Percentiles rank a stretch among this genome's conserved stretches.
These are phyloP conservation scores for Aspergillus pseudotamarii DNA, from an alignment of 2,329 filamentous ascomycete species.

Conservation along the genomic window DNA sequence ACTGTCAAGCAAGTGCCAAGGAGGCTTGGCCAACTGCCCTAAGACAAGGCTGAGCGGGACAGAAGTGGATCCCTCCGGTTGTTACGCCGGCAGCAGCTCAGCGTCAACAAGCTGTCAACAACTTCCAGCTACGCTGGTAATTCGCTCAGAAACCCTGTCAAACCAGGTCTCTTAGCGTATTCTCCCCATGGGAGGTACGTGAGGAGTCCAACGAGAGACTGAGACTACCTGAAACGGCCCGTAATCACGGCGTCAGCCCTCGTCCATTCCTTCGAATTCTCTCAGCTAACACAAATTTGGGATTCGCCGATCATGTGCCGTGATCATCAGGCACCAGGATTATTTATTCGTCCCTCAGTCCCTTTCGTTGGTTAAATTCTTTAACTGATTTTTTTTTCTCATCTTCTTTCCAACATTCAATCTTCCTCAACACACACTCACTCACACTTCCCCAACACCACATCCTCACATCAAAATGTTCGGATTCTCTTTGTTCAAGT, in stretches of 20 bases:
- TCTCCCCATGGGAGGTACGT: background rate
- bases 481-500: slow-evolving; percentile 38
- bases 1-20: slow-evolving; percentile 5
- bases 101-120: background rate
- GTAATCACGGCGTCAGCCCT: background rate
- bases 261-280: background rate
- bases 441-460: background rate
- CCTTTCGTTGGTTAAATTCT: background rate
- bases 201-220: background rate
- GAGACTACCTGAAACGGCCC: background rate
- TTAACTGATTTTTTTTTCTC: background rate
- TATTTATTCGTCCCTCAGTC: background rate
- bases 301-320: slow-evolving; percentile 3
- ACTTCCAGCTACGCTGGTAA: too few species aligned
- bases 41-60: slow-evolving; percentile 5
- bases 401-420: background rate
- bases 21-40: background rate
- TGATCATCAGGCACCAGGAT: slow-evolving; percentile 3
- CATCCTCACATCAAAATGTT: slow-evolving; percentile 23
- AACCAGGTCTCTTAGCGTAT: background rate
- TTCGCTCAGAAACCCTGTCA: too few species aligned
- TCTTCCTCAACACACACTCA: background rate
- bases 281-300: background rate
- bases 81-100: background rate
- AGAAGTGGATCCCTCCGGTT: background rate